Evolutionary conservation across 768 basidiomycete species (phyloP).

Genomic region (Floccularia luteovirens): DNA sequence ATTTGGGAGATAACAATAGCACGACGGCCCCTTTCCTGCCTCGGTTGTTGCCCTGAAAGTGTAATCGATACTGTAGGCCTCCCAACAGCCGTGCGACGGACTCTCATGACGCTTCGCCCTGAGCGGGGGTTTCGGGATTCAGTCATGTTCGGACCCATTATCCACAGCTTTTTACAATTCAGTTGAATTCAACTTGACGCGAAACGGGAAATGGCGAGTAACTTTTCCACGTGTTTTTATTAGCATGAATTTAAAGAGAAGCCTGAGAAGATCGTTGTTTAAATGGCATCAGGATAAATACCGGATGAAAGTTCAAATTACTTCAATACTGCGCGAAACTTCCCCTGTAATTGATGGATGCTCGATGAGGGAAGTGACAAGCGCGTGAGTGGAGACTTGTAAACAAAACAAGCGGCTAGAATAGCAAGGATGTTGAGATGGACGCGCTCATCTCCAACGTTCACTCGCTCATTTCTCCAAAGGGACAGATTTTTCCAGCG

Average conservation of each 20-base stretch:
- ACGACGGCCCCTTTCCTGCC: no score
- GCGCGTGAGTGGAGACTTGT: not conserved
- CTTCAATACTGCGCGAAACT: no score
- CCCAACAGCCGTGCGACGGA: not conserved
- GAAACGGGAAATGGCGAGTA: not conserved
- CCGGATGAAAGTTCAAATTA: slow-evolving; percentile 3
- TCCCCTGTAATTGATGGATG: no score
- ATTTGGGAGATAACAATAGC: no score
- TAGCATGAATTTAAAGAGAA: no score
- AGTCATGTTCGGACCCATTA: not conserved
- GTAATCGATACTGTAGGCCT: no score
- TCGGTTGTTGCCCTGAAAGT: no score
- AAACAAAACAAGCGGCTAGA: not conserved
- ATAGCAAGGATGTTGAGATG: not conserved
- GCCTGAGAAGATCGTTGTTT: slow-evolving; percentile 3
- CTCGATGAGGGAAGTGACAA: no score
- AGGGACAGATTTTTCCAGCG: slow-evolving; percentile 10
- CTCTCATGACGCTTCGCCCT: slow-evolving; percentile 1
- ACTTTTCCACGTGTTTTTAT: slow-evolving; percentile 1
- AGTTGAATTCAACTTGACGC: not conserved
- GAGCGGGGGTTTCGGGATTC: not conserved
- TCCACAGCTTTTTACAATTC: not conserved
- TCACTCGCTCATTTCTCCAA: slow-evolving; percentile 12
- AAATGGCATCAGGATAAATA: slow-evolving; percentile 3
- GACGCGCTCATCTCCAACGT: slow-evolving; percentile 1